Percentiles rank a stretch among this genome's conserved stretches.
phyloP scores from a whole-genome alignment of 169 alveolate genomes.

The Eimeria sp. region DNA sequence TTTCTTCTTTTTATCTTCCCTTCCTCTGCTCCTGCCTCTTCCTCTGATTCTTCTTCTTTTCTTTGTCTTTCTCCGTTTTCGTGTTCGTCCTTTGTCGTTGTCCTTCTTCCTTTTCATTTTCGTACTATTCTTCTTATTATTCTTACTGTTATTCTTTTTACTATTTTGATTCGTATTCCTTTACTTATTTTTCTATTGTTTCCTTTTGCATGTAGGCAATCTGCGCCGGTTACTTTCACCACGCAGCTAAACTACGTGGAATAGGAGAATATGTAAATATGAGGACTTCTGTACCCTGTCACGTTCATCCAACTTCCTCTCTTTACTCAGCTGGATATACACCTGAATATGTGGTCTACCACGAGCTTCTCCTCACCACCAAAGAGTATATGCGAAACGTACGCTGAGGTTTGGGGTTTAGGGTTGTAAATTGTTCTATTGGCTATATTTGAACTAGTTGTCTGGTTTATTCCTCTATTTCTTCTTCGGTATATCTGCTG shows the following conservation, averaged over 20 bases:
- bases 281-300: constrained; percentile 98
- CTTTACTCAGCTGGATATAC: constrained; percentile 99
- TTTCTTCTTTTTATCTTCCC: no score
- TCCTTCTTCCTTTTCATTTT: no score
- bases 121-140: no score
- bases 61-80: no score
- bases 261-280: constrained; percentile 99
- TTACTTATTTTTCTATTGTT: no score
- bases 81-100: no score
- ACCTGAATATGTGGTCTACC: constrained; percentile 99
- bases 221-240: constrained; percentile 99
- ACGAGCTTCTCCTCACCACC: constrained; percentile 99
- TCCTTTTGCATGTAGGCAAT: constrained; percentile 91
- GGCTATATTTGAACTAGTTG: not conserved
- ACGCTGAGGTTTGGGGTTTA: not conserved
- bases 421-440: no score
- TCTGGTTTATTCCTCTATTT: not conserved
- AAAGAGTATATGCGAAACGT: constrained; percentile 98
- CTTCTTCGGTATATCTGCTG: not conserved
- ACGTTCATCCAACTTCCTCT: constrained; percentile 99
- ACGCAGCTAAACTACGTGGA: constrained; percentile 99
- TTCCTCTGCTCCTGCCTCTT: no score
- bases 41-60: no score
- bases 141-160: not conserved
- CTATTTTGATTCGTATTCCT: not conserved